Conservation (phyloP, 2,329 filamentous ascomycete species). For the Hypoxylon sp. region DNA sequence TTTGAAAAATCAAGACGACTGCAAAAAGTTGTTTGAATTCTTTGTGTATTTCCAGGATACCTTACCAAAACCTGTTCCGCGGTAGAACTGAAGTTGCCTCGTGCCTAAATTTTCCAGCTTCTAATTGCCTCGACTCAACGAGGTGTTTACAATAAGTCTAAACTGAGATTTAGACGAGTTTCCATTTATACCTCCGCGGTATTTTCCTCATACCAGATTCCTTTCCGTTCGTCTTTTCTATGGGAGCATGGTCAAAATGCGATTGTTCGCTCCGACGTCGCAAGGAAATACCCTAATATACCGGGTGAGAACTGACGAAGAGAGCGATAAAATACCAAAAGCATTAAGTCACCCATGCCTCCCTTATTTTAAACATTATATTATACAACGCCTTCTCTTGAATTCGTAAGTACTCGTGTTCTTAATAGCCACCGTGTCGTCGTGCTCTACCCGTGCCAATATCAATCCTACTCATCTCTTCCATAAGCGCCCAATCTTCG, state of each 20-base stretch:
- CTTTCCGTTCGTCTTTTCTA: slow-evolving; percentile 24
- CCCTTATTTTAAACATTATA: slow-evolving; percentile 37
- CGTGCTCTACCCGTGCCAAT: slow-evolving; percentile 73
- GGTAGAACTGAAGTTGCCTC: slow-evolving; percentile 20
- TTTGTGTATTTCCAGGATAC: slow-evolving; percentile 36
- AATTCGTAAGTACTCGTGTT: slow-evolving; percentile 38
- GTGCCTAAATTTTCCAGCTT: slow-evolving; percentile 17
- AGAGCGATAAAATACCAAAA: slow-evolving; percentile 11
- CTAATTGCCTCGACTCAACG: slow-evolving; percentile 11
- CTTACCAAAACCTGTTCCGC: slow-evolving; percentile 17
- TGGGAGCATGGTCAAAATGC: slow-evolving; percentile 19
- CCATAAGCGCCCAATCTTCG: slow-evolving; percentile 72
- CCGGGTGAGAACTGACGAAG: slow-evolving; percentile 10
- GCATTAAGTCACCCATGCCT: slow-evolving; percentile 8
- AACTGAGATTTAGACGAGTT: slow-evolving; percentile 32
- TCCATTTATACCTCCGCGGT: slow-evolving; percentile 15
- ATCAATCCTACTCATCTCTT: slow-evolving; percentile 79
- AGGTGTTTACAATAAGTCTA: slow-evolving; percentile 9
- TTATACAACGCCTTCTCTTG: slow-evolving; percentile 39
- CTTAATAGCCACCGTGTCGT: slow-evolving; percentile 58
- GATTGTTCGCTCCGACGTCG: background rate
- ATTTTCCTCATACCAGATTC: slow-evolving; percentile 24
- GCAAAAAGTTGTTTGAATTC: slow-evolving; percentile 7
- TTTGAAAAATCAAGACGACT: background rate
- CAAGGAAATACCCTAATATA: slow-evolving; percentile 11